Evolutionary conservation across 441 rosid species (phyloP), one percentile per base, ranked within the genome.

Genomic region (Capsella rubella): DNA sequence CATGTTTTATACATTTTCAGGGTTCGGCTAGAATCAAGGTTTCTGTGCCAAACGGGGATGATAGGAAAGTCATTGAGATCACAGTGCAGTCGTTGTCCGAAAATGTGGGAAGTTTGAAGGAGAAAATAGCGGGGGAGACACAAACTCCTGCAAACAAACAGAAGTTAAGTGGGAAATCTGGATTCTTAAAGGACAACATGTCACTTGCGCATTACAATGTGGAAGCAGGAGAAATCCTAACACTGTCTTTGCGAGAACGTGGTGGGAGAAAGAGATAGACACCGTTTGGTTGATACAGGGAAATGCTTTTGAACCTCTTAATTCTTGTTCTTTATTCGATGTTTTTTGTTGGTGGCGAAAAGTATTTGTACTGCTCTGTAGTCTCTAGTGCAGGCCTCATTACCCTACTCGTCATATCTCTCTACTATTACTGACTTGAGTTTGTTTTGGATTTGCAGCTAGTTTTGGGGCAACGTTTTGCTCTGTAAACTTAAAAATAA

Each of bases 101-200:
- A 77, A 89, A 88, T 7, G 87, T 95, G 67, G 87, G 89, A 69
- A 95, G 97, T 82, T 85, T 95, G 85, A 95, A 95, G 81, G 97
- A 93, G 86, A 95, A 95, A 83, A 95, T 95, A 73, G 97, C 99
- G 0, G 99, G 96, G 74, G 96, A 93, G 81, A 93, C 84, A 69
- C 97, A 95, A 74, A 93, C 89, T 73, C 94, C 96, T 32, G 89
- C 97, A 57, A 95, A 93, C 87, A 95, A 95, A 79, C 99, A 95
- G 86, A 95, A 95, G 77, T 78, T 93, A 82, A 95, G 97, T 82
- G 98, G 98, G 54, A 95, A 91, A 82, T 89, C 94, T 54, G 97
- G 99, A 61, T 95, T 95, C 75, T 86, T 95, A 16, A 95, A 95
- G 88, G 99, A 95, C 80, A 95, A 95, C 75, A 82, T 95, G 91